Evolutionary conservation across 1,284 basidiomycete genomes (phyloP).

Genomic region (Dichomitus squalens): DNA sequence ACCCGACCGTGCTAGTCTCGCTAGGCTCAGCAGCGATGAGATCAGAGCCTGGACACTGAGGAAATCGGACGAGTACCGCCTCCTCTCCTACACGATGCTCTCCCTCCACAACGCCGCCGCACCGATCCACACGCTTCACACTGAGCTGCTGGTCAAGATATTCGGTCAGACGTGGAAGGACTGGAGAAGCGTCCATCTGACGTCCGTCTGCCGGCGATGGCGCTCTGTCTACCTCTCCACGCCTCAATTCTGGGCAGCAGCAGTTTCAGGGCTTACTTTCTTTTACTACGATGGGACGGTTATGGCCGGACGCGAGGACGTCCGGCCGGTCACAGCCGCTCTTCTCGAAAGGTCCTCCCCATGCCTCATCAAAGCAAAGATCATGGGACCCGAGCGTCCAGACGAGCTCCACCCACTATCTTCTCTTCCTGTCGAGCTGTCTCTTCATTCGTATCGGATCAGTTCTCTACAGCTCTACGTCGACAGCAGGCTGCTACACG

Average conservation of each 20-base stretch:
- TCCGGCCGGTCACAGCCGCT: no score
- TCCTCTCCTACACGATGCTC: background rate
- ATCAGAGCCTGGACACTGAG: background rate
- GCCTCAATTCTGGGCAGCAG: background rate
- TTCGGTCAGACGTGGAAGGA: background rate
- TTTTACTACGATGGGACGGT: no score
- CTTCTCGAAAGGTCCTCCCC: no score
- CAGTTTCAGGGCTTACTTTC: background rate
- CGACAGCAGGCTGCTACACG: no score
- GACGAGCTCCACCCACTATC: no score
- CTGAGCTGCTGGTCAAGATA: background rate
- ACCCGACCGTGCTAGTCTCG: background rate
- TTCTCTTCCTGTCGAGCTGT: no score
- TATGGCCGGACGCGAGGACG: no score
- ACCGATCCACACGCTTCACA: background rate
- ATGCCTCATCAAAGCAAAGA: no score
- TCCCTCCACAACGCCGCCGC: background rate
- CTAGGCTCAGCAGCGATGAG: background rate
- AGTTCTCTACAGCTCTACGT: no score
- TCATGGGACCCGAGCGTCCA: no score
- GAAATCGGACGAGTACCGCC: background rate
- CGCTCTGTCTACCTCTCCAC: background rate
- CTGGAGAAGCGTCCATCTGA: background rate
- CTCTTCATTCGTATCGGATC: no score
- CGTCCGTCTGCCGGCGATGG: background rate